Evolutionary conservation across 106 monocot genomes (phyloP), one percentile per base, ranked within the genome.

Genomic region (Phalaenopsis aphrodite): DNA sequence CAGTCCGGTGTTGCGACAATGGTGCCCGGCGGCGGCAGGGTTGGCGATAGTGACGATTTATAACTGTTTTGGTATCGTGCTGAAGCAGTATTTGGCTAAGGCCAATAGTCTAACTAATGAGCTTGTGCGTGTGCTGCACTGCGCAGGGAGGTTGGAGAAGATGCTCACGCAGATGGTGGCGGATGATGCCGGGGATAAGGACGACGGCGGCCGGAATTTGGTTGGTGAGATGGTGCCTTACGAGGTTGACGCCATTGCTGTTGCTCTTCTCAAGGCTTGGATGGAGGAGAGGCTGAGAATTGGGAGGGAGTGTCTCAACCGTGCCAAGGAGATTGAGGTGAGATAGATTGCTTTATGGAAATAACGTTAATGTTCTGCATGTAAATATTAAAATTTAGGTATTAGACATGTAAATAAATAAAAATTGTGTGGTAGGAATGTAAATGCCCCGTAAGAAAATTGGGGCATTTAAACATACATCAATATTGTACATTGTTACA

Each of bases 301-400:
- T 46, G 88, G 83, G 45, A 82, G 78, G 79, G 92, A 94, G 23
- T 90, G 82, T 66, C 48, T 92, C 18, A 71, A 64, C 80, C 87
- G 94, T 78, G 92, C 92, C 5, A 98, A 89, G 52, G 97, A 98
- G 36, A 91, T 87, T 0, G 97, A 98, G 94, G 97, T 92, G 16
- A 81, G n/a, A 76, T 64, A 12, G 61, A 12, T 41, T 72, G 16
- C 68, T 11, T 42, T 4, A 5, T 18, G 15, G 23, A 76, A 4
- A n/a, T 45, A 45, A 45, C 43, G 43, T 45, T 45, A 45, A 45
- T 30, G 30, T 30, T 30, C 30, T 30, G 30, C 30, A 30, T 30
- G 30, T 30, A 30, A 30, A 30, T 30, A 30, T 30, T 30, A 30
- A 30, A 30, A 30, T 30, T 30, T 30, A 30, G 30, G 30, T 30